These are phyloP conservation scores for Dryas integrifolia DNA, from an alignment of 331 rosid genomes.

Conservation along the genomic window DNA sequence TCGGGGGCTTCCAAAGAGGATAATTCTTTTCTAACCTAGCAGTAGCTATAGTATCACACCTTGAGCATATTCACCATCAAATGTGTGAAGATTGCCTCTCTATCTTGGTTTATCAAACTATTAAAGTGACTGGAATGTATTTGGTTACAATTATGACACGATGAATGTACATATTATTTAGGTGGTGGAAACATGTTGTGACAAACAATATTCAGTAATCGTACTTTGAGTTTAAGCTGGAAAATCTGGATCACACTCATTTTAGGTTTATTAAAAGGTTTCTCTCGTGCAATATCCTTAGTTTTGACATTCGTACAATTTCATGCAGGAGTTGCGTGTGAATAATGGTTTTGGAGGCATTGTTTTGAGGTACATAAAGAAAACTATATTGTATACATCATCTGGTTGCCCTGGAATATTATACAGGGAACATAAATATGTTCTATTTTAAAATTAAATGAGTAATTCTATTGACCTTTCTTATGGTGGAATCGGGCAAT, in stretches of 20 bases:
- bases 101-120: background rate
- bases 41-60: background rate
- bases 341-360: constrained; percentile 89
- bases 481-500: background rate
- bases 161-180: background rate
- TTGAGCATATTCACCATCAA: background rate
- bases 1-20: background rate
- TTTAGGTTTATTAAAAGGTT: constrained; percentile 12
- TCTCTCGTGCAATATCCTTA: background rate
- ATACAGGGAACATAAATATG: background rate
- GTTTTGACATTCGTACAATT: constrained; percentile 30
- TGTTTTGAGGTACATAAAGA: constrained; percentile 62
- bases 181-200: background rate
- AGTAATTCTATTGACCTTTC: background rate
- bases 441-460: background rate
- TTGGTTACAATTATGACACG: background rate
- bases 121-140: background rate
- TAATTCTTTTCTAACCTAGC: background rate
- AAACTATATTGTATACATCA: constrained; percentile 8
- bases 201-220: background rate
- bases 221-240: background rate
- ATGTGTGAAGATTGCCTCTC: background rate
- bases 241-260: background rate
- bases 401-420: background rate
- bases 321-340: constrained; percentile 85